Percentiles rank a stretch among this genome's conserved stretches.
Evolutionary conservation across 2,329 filamentous ascomycete genomes (phyloP).

Genomic region (Phaeosphaeria sp.): DNA sequence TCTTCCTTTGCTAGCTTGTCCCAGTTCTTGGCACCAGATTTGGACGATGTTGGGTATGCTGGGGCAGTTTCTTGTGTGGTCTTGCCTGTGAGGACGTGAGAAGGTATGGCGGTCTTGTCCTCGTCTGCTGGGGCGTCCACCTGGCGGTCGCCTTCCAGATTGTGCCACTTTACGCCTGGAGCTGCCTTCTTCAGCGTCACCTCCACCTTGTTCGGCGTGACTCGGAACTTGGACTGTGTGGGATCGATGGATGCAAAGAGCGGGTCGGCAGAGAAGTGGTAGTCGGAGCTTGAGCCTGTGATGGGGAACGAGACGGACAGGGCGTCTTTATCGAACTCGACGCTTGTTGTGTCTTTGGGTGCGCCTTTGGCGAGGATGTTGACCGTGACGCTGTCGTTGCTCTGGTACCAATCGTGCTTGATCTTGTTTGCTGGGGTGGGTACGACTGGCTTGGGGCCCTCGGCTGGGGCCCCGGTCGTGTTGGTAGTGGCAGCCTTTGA

Average conservation of each 20-base stretch:
- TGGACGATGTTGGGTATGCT: constrained; percentile 85
- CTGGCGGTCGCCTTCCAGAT: constrained; percentile 55
- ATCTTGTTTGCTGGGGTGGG: constrained; percentile 63
- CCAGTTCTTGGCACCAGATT: constrained; percentile 87
- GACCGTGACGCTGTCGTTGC: constrained; percentile 64
- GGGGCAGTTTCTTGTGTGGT: constrained; percentile 52
- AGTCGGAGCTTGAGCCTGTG: constrained; percentile 59
- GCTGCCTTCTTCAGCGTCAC: constrained; percentile 72
- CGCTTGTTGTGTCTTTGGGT: constrained; percentile 60
- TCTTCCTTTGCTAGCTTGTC: constrained; percentile 72
- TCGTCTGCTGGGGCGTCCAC: constrained; percentile 13
- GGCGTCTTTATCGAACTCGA: constrained; percentile 59
- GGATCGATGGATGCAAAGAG: constrained; percentile 72
- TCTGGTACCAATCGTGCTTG: constrained; percentile 74
- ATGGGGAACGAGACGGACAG: constrained; percentile 66
- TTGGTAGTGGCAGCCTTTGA: constrained; percentile 13
- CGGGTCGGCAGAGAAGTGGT: constrained; percentile 68
- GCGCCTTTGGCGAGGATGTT: constrained; percentile 71
- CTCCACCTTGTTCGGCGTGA: constrained; percentile 82
- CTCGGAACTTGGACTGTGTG: constrained; percentile 64
- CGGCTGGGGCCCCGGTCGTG: background rate
- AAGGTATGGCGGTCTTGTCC: constrained; percentile 20
- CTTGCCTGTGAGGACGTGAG: constrained; percentile 26
- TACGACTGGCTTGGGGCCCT: constrained; percentile 27
- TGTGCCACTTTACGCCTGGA: constrained; percentile 71